Conservation (phyloP, 31 red algal genomes). For the Porphyra umbilicalis region DNA sequence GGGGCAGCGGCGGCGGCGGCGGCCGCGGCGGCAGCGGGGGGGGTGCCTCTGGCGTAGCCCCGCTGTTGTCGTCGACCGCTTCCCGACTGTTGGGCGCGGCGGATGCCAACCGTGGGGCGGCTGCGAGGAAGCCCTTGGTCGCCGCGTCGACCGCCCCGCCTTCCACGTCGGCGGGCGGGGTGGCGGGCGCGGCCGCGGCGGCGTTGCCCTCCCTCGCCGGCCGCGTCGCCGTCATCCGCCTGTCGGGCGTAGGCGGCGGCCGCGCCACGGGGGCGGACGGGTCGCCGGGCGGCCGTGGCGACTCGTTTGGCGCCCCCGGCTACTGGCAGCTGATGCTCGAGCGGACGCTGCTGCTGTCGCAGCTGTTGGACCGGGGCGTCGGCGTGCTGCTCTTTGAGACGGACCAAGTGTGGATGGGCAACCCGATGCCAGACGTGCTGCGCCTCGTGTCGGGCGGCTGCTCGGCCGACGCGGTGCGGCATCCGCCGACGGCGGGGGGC, state of each 20-base stretch:
- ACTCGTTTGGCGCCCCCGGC: slow-evolving; percentile 60
- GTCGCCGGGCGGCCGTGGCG: slow-evolving; percentile 14
- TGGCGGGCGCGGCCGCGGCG: background rate
- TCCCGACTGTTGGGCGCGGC: background rate
- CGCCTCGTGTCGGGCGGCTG: slow-evolving; percentile 14
- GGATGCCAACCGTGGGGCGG: background rate
- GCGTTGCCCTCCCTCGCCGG: background rate
- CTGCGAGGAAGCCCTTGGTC: background rate
- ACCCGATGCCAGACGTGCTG: slow-evolving; percentile 62
- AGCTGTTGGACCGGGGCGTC: slow-evolving; percentile 44
- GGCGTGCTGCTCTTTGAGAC: slow-evolving; percentile 72
- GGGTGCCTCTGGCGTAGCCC: too few relatives aligned
- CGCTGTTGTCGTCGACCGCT: background rate
- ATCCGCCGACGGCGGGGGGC: background rate
- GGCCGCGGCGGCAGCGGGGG: too few relatives aligned
- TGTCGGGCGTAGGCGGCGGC: background rate
- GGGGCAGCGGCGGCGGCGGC: background rate
- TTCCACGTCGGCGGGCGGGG: background rate
- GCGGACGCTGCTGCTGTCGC: slow-evolving; percentile 50
- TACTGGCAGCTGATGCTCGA: slow-evolving; percentile 80
- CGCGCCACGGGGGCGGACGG: background rate
- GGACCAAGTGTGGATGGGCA: slow-evolving; percentile 66
- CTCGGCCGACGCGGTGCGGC: background rate
- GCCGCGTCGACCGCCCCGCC: background rate
- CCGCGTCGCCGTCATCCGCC: background rate